These are phyloP conservation scores for Colletotrichum cereale DNA, from an alignment of 2,329 filamentous ascomycete genomes.

Conservation along the genomic window DNA sequence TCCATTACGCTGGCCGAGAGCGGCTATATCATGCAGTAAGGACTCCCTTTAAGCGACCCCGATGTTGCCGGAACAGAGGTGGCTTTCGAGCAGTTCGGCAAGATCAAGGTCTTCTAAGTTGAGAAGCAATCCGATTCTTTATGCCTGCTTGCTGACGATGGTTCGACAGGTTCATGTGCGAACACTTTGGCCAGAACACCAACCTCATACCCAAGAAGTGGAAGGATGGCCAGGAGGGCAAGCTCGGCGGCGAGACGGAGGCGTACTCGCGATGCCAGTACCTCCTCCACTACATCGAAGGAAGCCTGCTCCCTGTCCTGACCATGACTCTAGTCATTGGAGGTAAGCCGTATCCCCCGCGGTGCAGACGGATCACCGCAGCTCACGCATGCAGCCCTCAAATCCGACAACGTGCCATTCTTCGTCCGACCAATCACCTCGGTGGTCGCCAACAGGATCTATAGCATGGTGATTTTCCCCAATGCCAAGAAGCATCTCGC, in stretches of 20 bases:
- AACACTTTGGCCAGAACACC: slow-evolving; percentile 62
- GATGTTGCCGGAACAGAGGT: slow-evolving; percentile 63
- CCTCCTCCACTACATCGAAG: slow-evolving; percentile 87
- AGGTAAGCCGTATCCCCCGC: slow-evolving; percentile 51
- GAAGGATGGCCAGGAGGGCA: slow-evolving; percentile 69
- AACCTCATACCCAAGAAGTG: slow-evolving; percentile 66
- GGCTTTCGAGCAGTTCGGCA: slow-evolving; percentile 69
- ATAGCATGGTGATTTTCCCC: slow-evolving; percentile 58
- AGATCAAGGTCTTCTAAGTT: slow-evolving; percentile 80
- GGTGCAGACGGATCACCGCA: not conserved
- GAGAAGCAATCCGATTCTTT: not conserved
- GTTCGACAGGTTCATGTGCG: slow-evolving; percentile 63
- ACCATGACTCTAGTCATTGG: slow-evolving; percentile 72
- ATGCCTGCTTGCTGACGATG: slow-evolving; percentile 42
- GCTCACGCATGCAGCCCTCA: slow-evolving; percentile 52
- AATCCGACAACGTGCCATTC: slow-evolving; percentile 62
- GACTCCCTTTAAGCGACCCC: slow-evolving; percentile 84
- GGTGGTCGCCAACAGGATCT: slow-evolving; percentile 58
- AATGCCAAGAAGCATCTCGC: slow-evolving; percentile 61
- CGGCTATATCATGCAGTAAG: slow-evolving; percentile 85
- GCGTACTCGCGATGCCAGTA: slow-evolving; percentile 73
- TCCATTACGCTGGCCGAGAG: slow-evolving; percentile 82
- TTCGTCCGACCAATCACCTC: slow-evolving; percentile 65
- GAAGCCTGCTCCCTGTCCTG: slow-evolving; percentile 81
- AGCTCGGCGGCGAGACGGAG: slow-evolving; percentile 71